Conservation (phyloP, 2,329 filamentous ascomycete genomes). For the Basipetospora chlamydospora region DNA sequence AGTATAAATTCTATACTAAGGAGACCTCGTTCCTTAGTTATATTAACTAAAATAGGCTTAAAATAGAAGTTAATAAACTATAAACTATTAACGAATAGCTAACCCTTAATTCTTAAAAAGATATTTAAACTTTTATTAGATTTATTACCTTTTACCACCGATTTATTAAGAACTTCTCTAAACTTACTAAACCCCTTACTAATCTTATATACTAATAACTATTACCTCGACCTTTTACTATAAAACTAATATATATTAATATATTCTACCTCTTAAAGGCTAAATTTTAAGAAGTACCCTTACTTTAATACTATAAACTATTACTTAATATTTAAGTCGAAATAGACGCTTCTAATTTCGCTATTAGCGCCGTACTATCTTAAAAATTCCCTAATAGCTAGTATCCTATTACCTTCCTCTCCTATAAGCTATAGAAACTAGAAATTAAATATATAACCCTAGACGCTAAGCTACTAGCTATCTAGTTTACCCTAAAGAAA, state of each 20-base stretch:
- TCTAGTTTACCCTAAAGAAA: background rate
- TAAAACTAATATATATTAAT: background rate
- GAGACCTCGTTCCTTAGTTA: background rate
- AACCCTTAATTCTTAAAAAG: background rate
- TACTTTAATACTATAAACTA: background rate
- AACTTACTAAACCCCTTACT: no score
- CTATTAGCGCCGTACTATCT: background rate
- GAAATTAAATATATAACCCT: background rate
- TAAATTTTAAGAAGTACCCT: background rate
- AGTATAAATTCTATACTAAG: background rate
- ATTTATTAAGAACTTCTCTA: background rate
- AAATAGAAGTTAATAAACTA: background rate
- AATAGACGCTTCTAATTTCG: background rate
- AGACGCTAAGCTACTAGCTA: background rate
- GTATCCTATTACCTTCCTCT: background rate
- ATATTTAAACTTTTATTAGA: background rate
- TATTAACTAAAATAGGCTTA: background rate
- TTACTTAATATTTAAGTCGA: background rate
- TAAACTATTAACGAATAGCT: background rate
- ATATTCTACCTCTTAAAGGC: background rate
- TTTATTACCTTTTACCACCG: background rate
- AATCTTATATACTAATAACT: background rate
- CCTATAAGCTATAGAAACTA: background rate
- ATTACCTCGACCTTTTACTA: background rate
- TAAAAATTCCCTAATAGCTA: no score